Evolutionary conservation across 176 grass and related monocot species (phyloP).

Genomic region (Eragrostis curvula): DNA sequence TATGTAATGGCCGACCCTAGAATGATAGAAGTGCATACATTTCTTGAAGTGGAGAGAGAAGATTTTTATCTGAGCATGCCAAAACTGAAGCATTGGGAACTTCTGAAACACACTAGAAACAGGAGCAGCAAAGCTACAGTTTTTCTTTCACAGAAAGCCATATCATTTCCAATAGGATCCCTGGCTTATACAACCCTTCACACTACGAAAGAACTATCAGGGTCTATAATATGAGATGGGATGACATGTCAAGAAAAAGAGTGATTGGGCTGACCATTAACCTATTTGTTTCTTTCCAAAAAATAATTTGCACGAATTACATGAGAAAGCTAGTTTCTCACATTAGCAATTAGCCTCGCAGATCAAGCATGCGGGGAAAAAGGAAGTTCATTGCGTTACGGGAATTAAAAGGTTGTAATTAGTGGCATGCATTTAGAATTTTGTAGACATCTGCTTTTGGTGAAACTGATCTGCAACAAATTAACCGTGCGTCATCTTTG

Average conservation of each 20-base stretch:
- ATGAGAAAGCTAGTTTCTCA: slow-evolving; percentile 39
- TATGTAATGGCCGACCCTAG: background rate
- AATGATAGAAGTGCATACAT: background rate
- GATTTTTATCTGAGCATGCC: slow-evolving; percentile 19
- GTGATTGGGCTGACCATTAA: slow-evolving; percentile 13
- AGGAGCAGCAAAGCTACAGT: slow-evolving; percentile 14
- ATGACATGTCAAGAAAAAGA: slow-evolving; percentile 37
- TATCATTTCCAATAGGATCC: slow-evolving; percentile 15
- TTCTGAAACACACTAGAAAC: slow-evolving; percentile 9
- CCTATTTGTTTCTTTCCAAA: slow-evolving; percentile 35
- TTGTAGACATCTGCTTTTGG: slow-evolving; percentile 44
- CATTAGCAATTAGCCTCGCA: slow-evolving; percentile 32
- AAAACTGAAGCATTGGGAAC: slow-evolving; percentile 24
- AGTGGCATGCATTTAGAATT: slow-evolving; percentile 48
- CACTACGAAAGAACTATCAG: slow-evolving; percentile 28
- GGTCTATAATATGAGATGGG: slow-evolving; percentile 31
- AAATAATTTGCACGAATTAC: slow-evolving; percentile 34
- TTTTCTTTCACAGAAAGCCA: slow-evolving; percentile 37
- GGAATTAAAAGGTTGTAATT: slow-evolving; percentile 49
- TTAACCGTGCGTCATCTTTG: slow-evolving; percentile 42
- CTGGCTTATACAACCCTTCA: slow-evolving; percentile 19
- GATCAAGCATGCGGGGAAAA: slow-evolving; percentile 38
- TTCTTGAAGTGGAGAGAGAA: background rate
- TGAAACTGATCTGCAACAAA: slow-evolving; percentile 50
- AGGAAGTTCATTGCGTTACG: slow-evolving; percentile 40